Conservation (phyloP, 805 yeast species). For the Candida golubevii region DNA sequence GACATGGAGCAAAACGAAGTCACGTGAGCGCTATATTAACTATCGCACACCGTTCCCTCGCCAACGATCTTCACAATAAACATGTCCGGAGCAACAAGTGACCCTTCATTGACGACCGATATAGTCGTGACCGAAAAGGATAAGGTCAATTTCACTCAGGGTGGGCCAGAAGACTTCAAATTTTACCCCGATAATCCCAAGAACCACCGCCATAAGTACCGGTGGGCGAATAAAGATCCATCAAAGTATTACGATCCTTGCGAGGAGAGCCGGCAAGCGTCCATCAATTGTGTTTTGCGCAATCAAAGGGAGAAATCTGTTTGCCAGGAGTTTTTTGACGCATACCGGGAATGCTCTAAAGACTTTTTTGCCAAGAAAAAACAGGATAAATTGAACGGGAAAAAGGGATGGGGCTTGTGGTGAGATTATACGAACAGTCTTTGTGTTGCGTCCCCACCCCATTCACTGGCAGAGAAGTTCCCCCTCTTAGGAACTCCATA, state of each 20-base stretch:
- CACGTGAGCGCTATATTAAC: constrained; percentile 11
- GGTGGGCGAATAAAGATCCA: constrained; percentile 72
- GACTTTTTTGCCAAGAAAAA: constrained; percentile 38
- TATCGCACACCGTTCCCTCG: neutral
- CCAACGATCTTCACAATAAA: constrained; percentile 5
- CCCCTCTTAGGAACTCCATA: neutral
- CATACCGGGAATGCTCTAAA: constrained; percentile 75
- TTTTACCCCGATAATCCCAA: constrained; percentile 89
- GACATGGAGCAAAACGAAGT: too few species aligned
- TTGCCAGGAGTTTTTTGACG: constrained; percentile 79
- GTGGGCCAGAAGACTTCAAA: constrained; percentile 49
- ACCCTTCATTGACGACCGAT: constrained; percentile 16
- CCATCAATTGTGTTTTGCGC: constrained; percentile 75
- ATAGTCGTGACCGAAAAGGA: constrained; percentile 30
- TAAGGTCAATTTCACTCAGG: constrained; percentile 54
- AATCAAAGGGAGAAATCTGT: constrained; percentile 64
- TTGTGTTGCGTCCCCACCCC: neutral
- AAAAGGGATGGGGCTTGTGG: constrained; percentile 44
- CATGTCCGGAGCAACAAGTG: constrained; percentile 2
- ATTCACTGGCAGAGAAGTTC: neutral
- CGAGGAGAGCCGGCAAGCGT: constrained; percentile 82
- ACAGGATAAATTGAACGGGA: constrained; percentile 34
- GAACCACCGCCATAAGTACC: constrained; percentile 58
- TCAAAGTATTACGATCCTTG: constrained; percentile 92
- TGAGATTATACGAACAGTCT: constrained; percentile 5